Base-by-base conservation (phyloP, 345 rosid species). In the Eucalyptus marginata region DNA sequence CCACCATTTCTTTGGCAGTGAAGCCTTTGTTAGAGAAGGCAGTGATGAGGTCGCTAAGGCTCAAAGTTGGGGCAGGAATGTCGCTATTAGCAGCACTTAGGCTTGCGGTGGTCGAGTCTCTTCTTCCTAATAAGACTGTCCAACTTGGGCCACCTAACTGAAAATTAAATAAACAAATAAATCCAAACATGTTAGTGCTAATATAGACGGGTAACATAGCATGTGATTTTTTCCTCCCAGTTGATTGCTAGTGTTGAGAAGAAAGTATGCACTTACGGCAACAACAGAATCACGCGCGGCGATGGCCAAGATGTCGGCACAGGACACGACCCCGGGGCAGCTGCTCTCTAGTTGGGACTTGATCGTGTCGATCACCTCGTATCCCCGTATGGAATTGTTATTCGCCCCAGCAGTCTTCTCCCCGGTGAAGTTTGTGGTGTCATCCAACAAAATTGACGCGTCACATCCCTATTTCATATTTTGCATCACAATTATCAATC, bases 51-150 rank as follows among this genome's bases (percentile, higher is more conserved):
- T 85, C 92, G n/a, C 86, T 91, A 7, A 94, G 95, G 89, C 68
- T 90, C 86, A 86, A 87, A 44, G 85, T 51, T 33, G 95, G 95
- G 5, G 90, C 86, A 7, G 97, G 96, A 85, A 95, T n/a, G 88
- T 92, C 80, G 87, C 59, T 59, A 64, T 89, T 89, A 24, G 92
- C 93, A 4, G 91, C 89, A 84, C 24, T 91, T 8, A 76, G 59
- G 89, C 95, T 94, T 62, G 96, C 95, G 6, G 93, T 93, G 76
- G 93, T 91, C 5, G 97, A 93, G 89, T 94, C 97, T 93, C 95
- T 94, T 81, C 97, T 93, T 25, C 97, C 96, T 54, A 95, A 68
- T 29, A 46, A 90, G 83, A 94, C 96, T 0, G 68, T 84, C 97
- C 97, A 95, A 40, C 88, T 89, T 5, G 93, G 90, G 33, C 96